Percentiles rank a stretch among this genome's conserved stretches.
Conservation (phyloP, 148 eudicot species). For the Camellia granthamiana region DNA sequence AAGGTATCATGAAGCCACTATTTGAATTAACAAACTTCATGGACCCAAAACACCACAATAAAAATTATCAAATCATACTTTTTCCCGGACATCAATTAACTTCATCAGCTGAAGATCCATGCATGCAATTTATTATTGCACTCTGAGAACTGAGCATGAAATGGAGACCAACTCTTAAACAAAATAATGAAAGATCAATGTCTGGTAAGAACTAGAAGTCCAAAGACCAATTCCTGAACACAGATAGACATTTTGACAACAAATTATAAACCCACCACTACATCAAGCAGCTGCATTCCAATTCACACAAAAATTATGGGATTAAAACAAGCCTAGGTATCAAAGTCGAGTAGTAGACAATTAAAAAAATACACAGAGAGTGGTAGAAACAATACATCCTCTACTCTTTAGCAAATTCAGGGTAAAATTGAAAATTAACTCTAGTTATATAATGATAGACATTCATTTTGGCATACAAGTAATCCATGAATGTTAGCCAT, state of each 20-base stretch:
- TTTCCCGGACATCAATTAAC: too few species aligned
- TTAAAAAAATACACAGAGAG: too few species aligned
- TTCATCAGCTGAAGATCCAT: too few species aligned
- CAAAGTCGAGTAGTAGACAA: not conserved
- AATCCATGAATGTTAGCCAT: not conserved
- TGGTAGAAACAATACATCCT: not conserved
- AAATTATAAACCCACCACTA: not conserved
- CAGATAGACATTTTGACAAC: not conserved
- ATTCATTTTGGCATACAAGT: not conserved
- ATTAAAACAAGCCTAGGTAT: not conserved
- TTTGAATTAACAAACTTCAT: not conserved
- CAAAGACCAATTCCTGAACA: not conserved
- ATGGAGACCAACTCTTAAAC: not conserved
- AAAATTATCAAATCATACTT: not conserved
- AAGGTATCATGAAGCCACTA: too few species aligned
- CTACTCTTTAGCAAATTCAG: not conserved
- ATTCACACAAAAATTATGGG: not conserved
- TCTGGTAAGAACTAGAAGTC: not conserved
- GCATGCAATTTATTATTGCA: too few species aligned
- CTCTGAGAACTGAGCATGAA: not conserved
- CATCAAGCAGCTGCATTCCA: not conserved
- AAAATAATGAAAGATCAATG: not conserved
- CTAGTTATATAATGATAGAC: not conserved
- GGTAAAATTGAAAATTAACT: not conserved
- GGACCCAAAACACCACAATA: not conserved